Base-by-base conservation (phyloP, 2,329 filamentous ascomycete genomes). In the Dothideomycetes sp. region DNA sequence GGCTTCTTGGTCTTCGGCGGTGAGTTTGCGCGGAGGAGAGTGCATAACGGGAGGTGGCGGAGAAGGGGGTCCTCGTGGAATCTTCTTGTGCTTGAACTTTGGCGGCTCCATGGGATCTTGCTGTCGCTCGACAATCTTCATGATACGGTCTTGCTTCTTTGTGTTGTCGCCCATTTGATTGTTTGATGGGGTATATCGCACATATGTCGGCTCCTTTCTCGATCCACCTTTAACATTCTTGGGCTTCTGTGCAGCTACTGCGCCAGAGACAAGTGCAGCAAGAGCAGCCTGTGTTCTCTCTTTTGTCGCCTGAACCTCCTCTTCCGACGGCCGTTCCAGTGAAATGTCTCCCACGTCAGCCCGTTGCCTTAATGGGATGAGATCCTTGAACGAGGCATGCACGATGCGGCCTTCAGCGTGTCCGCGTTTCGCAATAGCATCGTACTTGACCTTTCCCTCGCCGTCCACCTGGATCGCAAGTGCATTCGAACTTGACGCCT, bases 51-150 rank as follows among this genome's bases (percentile, higher is more conserved):
- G 91, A 12, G 91, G 85, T 1, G 91, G 91, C 3, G 91, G 91
- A 37, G 83, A 91, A 0, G 89, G 88, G 8, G 91, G 88, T 27
- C 89, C 88, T 51, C 86, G 77, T 8, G 89, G 89, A 42, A 98
- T 94, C 66, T 95, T 94, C 71, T 96, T 96, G 66, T 95, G 86
- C 64, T 96, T 96, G 68, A 96, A 95, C 56, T 95, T 96, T 2
- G 91, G 89, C 1, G 91, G 91, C 56, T 95, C 89, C 81, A 95
- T 84, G 0, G 91, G 91, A 62, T 98, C 91, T 50, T 81, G 74
- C 60, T 96, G 89, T 41, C 86, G 74, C 60, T 95, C 86, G 29
- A 95, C 86, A 62, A 98, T 96, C 69, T 96, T 96, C 77, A 98
- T 93, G 49, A 98, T 94, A 11, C 91, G 80, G 54, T 96, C 88